These are phyloP conservation scores for Penicillium waksmanii DNA, from an alignment of 495 filamentous ascomycete genomes.

Conservation along the genomic window DNA sequence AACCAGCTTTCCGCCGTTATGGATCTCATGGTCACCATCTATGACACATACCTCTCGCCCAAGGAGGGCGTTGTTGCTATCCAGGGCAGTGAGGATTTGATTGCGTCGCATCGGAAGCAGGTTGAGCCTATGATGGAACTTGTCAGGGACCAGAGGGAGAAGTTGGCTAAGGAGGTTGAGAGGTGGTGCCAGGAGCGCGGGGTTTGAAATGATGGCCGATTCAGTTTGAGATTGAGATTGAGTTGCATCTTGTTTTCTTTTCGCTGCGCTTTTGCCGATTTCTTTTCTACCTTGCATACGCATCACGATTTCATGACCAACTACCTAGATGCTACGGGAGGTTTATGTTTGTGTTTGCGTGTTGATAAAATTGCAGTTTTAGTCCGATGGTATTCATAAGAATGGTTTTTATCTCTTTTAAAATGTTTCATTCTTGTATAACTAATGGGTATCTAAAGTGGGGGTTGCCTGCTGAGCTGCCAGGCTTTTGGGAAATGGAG, in stretches of 20 bases:
- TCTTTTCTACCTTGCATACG: background rate
- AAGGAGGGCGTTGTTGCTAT: slow-evolving; percentile 32
- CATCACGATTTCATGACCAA: background rate
- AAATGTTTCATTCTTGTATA: too few relatives aligned
- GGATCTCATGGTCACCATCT: slow-evolving; percentile 70
- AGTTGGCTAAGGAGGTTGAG: slow-evolving; percentile 75
- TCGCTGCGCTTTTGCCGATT: background rate
- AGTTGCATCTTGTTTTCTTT: background rate
- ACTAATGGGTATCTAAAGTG: too few relatives aligned
- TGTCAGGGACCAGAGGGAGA: slow-evolving; percentile 68
- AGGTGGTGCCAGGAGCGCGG: slow-evolving; percentile 77
- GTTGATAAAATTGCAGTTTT: slow-evolving; percentile 1
- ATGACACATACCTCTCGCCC: slow-evolving; percentile 53
- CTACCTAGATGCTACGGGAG: background rate
- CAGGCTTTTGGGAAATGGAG: too few relatives aligned
- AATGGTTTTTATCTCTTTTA: too few relatives aligned
- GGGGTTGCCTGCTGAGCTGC: too few relatives aligned
- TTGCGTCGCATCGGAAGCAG: slow-evolving; percentile 42
- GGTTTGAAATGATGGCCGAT: slow-evolving; percentile 31
- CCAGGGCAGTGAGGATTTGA: slow-evolving; percentile 34
- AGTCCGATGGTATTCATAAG: background rate
- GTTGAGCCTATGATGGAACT: slow-evolving; percentile 72
- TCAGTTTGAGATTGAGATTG: too few relatives aligned
- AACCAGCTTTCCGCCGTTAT: slow-evolving; percentile 82
- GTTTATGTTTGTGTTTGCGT: background rate